Conservation (phyloP, 2,329 filamentous ascomycete species). For the Teratosphaeria nubilosa region DNA sequence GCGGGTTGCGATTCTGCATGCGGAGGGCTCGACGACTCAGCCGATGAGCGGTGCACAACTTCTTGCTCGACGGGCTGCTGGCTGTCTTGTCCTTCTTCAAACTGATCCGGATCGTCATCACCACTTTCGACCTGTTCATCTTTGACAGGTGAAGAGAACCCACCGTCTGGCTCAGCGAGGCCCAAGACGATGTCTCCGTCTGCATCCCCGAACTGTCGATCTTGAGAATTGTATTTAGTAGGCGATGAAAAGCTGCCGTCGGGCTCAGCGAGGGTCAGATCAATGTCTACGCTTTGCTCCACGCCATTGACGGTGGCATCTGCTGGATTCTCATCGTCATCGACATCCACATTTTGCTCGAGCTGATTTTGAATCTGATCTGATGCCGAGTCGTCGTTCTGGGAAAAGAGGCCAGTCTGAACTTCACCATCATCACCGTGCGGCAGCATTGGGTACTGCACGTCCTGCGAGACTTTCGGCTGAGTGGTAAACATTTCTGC, state of each 20-base stretch:
- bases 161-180: neutral
- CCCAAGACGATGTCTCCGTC: neutral
- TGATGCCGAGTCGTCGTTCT: neutral
- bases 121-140: neutral
- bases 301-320: neutral
- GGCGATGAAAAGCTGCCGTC: neutral
- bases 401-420: neutral
- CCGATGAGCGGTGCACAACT: neutral
- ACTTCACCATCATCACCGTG: neutral
- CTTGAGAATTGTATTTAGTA: neutral
- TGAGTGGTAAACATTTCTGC: conserved; percentile 2
- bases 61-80: neutral
- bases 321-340: neutral
- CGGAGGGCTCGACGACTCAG: neutral
- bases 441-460: neutral
- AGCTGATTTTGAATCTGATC: neutral
- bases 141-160: neutral
- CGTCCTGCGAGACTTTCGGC: neutral
- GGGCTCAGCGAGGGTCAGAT: neutral
- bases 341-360: neutral
- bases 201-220: neutral
- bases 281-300: neutral
- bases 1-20: neutral
- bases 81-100: neutral
- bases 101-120: conserved; percentile 1